Percentiles rank a stretch among this genome's conserved stretches.
Conservation (phyloP, 306 rosid genomes). For the Pyrus communis region DNA sequence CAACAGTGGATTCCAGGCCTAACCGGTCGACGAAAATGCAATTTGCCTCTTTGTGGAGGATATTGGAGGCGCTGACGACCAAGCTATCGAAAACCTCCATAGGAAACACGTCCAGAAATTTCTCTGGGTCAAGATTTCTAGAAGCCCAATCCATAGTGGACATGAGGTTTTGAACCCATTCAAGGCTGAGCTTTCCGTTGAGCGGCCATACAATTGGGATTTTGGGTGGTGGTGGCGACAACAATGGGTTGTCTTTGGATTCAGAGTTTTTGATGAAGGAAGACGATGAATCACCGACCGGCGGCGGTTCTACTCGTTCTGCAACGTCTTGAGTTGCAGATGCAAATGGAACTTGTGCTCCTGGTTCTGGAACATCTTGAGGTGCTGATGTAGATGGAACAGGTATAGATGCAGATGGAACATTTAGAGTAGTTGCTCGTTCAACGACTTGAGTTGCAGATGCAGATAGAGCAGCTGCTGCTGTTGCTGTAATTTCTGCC, state of each 20-base stretch:
- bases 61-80: constrained; percentile 55
- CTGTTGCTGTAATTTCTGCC: too few relatives aligned
- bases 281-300: background rate
- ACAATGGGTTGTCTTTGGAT: background rate
- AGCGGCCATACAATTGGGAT: constrained; percentile 60
- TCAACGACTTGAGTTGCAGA: too few relatives aligned
- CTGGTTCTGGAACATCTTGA: too few relatives aligned
- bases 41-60: constrained; percentile 77
- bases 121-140: constrained; percentile 38
- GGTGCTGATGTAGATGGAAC: too few relatives aligned
- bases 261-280: background rate
- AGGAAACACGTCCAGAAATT: constrained; percentile 48
- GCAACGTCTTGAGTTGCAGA: background rate
- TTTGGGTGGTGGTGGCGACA: constrained; percentile 4
- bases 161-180: constrained; percentile 56
- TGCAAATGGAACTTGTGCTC: too few relatives aligned
- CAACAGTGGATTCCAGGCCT: constrained; percentile 14
- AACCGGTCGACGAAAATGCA: constrained; percentile 20
- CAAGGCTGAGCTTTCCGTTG: constrained; percentile 34
- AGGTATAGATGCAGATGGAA: too few relatives aligned
- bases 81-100: constrained; percentile 51
- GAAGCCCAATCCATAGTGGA: constrained; percentile 67
- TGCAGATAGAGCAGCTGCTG: too few relatives aligned
- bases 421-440: too few relatives aligned
- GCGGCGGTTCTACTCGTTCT: background rate